These are phyloP conservation scores for Aspergillus texensis DNA, from an alignment of 2,329 filamentous ascomycete genomes.

Conservation along the genomic window DNA sequence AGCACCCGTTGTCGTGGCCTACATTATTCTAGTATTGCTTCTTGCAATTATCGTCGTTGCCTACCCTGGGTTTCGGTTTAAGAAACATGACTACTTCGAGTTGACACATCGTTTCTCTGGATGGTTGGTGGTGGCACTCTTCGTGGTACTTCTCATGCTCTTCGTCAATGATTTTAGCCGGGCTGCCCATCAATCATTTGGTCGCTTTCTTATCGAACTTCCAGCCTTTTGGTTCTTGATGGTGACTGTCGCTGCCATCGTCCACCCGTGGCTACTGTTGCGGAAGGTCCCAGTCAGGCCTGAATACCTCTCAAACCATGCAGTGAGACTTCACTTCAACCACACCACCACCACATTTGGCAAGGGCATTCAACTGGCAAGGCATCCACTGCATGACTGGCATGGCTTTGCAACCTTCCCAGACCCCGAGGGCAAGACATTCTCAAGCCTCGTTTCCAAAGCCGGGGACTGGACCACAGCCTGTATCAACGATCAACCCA, in stretches of 20 bases:
- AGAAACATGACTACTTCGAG: slow-evolving; percentile 71
- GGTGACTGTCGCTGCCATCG: slow-evolving; percentile 64
- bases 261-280: slow-evolving; percentile 73
- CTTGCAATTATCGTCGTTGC: slow-evolving; percentile 64
- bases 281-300: slow-evolving; percentile 67
- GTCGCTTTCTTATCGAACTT: slow-evolving; percentile 46
- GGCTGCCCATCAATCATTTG: slow-evolving; percentile 37
- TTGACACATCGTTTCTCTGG: slow-evolving; percentile 71
- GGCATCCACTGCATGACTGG: slow-evolving; percentile 68
- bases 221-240: slow-evolving; percentile 70
- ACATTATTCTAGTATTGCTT: slow-evolving; percentile 61
- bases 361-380: slow-evolving; percentile 62
- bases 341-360: slow-evolving; percentile 63
- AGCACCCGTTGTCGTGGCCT: slow-evolving; percentile 57
- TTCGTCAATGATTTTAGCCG: slow-evolving; percentile 50
- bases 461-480: slow-evolving; percentile 74
- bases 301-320: slow-evolving; percentile 71
- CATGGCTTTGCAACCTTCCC: slow-evolving; percentile 77
- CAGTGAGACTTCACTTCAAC: slow-evolving; percentile 69
- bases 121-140: slow-evolving; percentile 67
- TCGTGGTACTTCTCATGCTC: slow-evolving; percentile 66
- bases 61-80: slow-evolving; percentile 64
- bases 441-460: slow-evolving; percentile 70
- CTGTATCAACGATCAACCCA: slow-evolving; percentile 64
- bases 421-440: slow-evolving; percentile 58